These are phyloP conservation scores for Chrysoporthe austroafricana DNA, from an alignment of 2,329 filamentous ascomycete genomes.

Conservation along the genomic window DNA sequence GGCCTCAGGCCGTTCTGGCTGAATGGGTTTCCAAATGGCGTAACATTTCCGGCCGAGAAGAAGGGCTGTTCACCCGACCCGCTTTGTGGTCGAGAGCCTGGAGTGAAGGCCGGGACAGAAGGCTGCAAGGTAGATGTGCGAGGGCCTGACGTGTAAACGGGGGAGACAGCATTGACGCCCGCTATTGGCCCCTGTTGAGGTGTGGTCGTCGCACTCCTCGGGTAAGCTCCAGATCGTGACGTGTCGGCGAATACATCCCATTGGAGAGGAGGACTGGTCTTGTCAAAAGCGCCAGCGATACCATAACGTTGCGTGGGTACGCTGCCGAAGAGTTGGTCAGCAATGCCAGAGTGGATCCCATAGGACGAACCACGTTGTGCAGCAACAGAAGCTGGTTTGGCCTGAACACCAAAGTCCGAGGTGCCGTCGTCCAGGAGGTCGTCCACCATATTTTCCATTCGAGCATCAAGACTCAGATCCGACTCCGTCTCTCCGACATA, in stretches of 20 bases:
- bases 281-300: slow-evolving; percentile 4
- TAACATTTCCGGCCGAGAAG: neutral
- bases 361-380: slow-evolving; percentile 50
- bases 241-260: slow-evolving; percentile 16
- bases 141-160: neutral
- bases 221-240: slow-evolving; percentile 7
- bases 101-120: slow-evolving; percentile 20
- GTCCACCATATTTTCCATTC: slow-evolving; percentile 44
- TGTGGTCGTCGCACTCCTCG: slow-evolving; percentile 1
- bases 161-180: slow-evolving; percentile 1
- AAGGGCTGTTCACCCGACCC: slow-evolving; percentile 18
- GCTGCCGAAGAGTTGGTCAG: slow-evolving; percentile 54
- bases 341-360: slow-evolving; percentile 57
- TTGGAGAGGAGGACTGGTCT: slow-evolving; percentile 1
- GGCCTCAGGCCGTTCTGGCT: slow-evolving; percentile 13
- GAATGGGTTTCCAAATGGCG: slow-evolving; percentile 3
- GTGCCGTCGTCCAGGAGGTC: slow-evolving; percentile 44
- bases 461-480: slow-evolving; percentile 23
- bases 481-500: slow-evolving; percentile 26
- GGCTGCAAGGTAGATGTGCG: slow-evolving; percentile 21
- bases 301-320: slow-evolving; percentile 32
- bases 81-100: slow-evolving; percentile 14
- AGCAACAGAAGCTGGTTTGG: slow-evolving; percentile 37
- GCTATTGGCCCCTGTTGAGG: slow-evolving; percentile 12
- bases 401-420: slow-evolving; percentile 38